These are phyloP conservation scores for Trichoderma sp. DNA, from an alignment of 2,329 filamentous ascomycete species.

Conservation along the genomic window DNA sequence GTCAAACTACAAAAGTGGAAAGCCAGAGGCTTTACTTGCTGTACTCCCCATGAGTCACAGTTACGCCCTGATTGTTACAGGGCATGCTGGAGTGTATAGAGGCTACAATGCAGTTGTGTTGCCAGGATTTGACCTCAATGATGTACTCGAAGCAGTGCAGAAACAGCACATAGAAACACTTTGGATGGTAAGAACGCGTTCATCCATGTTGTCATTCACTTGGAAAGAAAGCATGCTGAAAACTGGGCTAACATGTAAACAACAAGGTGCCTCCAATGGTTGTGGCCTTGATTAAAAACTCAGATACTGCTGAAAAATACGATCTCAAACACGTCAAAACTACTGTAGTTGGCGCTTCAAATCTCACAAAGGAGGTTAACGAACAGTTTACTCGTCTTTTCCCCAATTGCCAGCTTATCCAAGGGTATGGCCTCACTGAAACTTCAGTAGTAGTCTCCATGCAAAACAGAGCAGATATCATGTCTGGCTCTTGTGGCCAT, in stretches of 20 bases:
- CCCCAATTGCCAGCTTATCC: constrained; percentile 65
- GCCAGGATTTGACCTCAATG: constrained; percentile 71
- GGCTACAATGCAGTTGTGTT: constrained; percentile 74
- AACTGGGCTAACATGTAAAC: not conserved
- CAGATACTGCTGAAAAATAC: constrained; percentile 63
- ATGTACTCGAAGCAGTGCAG: constrained; percentile 65
- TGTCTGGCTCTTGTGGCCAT: constrained; percentile 72
- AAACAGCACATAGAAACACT: constrained; percentile 67
- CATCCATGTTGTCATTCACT: not conserved
- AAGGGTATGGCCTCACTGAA: constrained; percentile 78
- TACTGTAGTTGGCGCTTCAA: constrained; percentile 77
- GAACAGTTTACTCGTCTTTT: constrained; percentile 64
- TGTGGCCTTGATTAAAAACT: constrained; percentile 72
- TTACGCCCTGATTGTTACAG: constrained; percentile 73
- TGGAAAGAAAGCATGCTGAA: too few species aligned
- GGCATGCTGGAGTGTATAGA: constrained; percentile 65
- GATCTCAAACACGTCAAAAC: constrained; percentile 69
- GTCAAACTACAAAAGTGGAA: constrained; percentile 31
- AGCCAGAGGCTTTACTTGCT: constrained; percentile 53
- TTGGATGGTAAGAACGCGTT: constrained; percentile 57
- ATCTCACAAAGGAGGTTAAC: constrained; percentile 73
- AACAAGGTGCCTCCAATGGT: constrained; percentile 69
- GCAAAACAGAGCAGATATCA: constrained; percentile 65
- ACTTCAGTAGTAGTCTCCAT: constrained; percentile 70
- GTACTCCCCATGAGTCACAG: constrained; percentile 79